Base-by-base conservation (phyloP, 2,329 filamentous ascomycete genomes). In the Penicillium sp. region DNA sequence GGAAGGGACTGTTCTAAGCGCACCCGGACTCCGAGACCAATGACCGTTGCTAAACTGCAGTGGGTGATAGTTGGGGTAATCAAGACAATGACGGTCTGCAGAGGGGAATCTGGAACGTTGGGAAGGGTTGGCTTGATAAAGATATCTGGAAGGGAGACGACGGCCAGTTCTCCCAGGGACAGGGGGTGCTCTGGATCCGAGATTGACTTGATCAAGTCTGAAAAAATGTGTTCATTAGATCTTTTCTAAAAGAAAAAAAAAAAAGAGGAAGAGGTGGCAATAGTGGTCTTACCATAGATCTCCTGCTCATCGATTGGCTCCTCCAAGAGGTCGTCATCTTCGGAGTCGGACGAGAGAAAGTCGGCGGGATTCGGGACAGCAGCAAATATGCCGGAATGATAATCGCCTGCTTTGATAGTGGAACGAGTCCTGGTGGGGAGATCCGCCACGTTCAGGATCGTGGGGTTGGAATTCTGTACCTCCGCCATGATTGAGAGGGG, bases 61-160 rank as follows among this genome's bases (percentile, higher is more conserved):
- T 98, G 95, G 16, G 93, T 96, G 70, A 98, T 95, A 26, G 95
- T 99, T 10, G 95, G 95, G 11, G 95, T 99, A 65, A 99, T 89
- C 68, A 96, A 86, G 44, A 99, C 91, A 3, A 88, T 84, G 35
- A 98, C 91, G 39, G 84, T 86, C 81, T 88, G 77, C 80, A 92
- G 79, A 84, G 84, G 70, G 70, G 86, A 83, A 9, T 77, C 76
- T 10, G 77, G 80, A 35, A 79, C 79, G 59, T 80, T 79, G 35
- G 83, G 84, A n/a, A 88, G 82, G 7, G 89, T 83, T 48, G 87
- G 85, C 45, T 80, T 81, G 65, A 99, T 91, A 68, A 86, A 83
- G 67, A 99, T 97, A 75, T 99, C 95, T 31, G 90, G 88, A n/a
- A 99, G 86, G 65, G 96, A 97, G 65, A 99, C 92, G 52, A 99